A percentile compares a stretch with the other conserved stretches of the same genome.
Evolutionary conservation across 179 eudicot species (phyloP).

Genomic region (Corrigiola litoralis): DNA sequence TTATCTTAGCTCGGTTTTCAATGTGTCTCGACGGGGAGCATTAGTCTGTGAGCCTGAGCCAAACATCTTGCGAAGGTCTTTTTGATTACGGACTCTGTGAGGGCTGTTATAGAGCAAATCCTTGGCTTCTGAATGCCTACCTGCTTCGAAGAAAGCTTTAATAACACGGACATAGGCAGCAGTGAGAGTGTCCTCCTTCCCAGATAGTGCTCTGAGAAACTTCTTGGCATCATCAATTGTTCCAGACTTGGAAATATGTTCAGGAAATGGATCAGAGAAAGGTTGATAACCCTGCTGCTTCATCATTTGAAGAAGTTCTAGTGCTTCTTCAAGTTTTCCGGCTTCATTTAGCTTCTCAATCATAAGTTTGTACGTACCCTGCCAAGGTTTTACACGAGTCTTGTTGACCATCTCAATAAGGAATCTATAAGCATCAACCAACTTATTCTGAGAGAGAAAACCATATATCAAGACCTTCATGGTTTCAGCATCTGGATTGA

Average conservation of each 20-base stretch:
- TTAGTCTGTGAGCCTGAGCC: no score
- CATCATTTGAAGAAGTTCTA: slow-evolving; percentile 55
- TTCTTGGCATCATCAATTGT: slow-evolving; percentile 61
- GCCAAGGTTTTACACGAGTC: slow-evolving; percentile 62
- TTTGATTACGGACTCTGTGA: slow-evolving; percentile 46
- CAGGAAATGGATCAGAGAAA: slow-evolving; percentile 53
- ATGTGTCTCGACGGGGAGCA: no score
- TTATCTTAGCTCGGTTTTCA: no score
- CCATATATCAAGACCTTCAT: slow-evolving; percentile 62
- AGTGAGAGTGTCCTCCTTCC: slow-evolving; percentile 40
- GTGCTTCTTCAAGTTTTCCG: slow-evolving; percentile 61
- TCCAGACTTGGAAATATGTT: slow-evolving; percentile 56
- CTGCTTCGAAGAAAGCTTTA: slow-evolving; percentile 53
- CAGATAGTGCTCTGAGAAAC: slow-evolving; percentile 45
- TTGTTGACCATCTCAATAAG: slow-evolving; percentile 56
- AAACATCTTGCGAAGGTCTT: slow-evolving; percentile 40
- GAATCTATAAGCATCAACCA: slow-evolving; percentile 51
- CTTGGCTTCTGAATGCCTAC: slow-evolving; percentile 75
- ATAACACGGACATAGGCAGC: slow-evolving; percentile 53
- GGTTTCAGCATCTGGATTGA: slow-evolving; percentile 59
- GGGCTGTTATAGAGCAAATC: slow-evolving; percentile 73
- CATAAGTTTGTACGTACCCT: slow-evolving; percentile 59
- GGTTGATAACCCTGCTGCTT: slow-evolving; percentile 64
- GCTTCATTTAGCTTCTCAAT: slow-evolving; percentile 51
- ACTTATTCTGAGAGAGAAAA: slow-evolving; percentile 38